Evolutionary conservation across 1,284 basidiomycete genomes (phyloP).

Genomic region (Cutaneotrichosporon cutaneum): DNA sequence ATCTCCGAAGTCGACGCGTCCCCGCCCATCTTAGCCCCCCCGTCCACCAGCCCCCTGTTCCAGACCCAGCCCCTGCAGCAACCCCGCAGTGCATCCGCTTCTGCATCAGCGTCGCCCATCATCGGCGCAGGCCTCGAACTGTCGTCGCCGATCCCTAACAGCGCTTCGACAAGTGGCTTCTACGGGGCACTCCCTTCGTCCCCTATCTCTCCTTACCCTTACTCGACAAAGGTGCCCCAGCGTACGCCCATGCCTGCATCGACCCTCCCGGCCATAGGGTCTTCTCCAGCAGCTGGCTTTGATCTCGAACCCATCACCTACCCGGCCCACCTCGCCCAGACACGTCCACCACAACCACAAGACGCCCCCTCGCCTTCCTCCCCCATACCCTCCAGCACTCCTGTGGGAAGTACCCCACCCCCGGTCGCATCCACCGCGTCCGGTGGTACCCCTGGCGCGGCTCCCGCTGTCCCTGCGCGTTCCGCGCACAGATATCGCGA

Average conservation of each 20-base stretch:
- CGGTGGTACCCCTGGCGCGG: constrained; percentile 7
- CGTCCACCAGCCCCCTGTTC: neutral
- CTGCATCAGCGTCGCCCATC: constrained; percentile 4
- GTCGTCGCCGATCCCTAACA: constrained; percentile 7
- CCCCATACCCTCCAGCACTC: constrained; percentile 9
- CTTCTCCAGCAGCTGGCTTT: constrained; percentile 14
- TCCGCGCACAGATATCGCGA: constrained; percentile 25
- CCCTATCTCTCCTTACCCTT: constrained; percentile 9
- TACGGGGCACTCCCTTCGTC: constrained; percentile 1
- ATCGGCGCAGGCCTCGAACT: constrained; percentile 5
- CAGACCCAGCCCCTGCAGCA: constrained; percentile 3
- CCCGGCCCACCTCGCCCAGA: constrained; percentile 35
- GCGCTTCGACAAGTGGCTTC: constrained; percentile 4
- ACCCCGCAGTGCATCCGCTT: neutral
- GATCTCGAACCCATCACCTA: constrained; percentile 37
- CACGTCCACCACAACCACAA: constrained; percentile 19
- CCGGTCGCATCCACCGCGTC: neutral
- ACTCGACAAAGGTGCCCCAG: constrained; percentile 10
- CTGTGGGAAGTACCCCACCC: neutral
- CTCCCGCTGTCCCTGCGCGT: constrained; percentile 23
- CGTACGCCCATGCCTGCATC: constrained; percentile 12
- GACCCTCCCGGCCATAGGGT: constrained; percentile 11
- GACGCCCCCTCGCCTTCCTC: neutral
- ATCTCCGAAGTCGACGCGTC: constrained; percentile 17
- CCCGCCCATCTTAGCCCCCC: neutral